Evolutionary conservation across 2,329 filamentous ascomycete species (phyloP).

Genomic region (Pseudogymnoascus destructans): DNA sequence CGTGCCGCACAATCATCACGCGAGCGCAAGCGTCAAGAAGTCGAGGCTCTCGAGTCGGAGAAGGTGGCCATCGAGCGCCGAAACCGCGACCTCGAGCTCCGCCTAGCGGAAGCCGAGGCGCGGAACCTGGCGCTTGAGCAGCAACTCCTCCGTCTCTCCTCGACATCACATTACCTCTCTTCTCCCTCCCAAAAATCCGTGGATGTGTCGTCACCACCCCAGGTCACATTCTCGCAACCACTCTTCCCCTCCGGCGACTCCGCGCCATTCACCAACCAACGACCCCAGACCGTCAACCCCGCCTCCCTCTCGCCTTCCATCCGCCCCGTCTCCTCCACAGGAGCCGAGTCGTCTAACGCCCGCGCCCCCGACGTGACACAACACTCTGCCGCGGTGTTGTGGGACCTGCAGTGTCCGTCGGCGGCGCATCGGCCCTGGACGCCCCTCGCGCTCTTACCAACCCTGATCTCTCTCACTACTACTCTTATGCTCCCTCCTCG

Average conservation of each 20-base stretch:
- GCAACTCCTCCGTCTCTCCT: conserved; percentile 31
- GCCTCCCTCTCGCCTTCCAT: conserved; percentile 45
- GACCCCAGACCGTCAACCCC: conserved; percentile 43
- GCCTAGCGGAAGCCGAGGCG: conserved; percentile 32
- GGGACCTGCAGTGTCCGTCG: conserved; percentile 99
- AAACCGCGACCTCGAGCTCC: conserved; percentile 56
- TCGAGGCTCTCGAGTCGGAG: conserved; percentile 64
- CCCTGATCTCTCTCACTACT: conserved; percentile 57
- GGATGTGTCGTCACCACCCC: conserved; percentile 18
- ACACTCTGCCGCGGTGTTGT: conserved; percentile 99
- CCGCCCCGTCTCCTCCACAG: conserved; percentile 30
- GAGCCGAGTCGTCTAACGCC: conserved; percentile 30
- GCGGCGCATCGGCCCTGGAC: conserved; percentile 27
- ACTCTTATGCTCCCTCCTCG: conserved; percentile 55
- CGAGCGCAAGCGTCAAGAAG: conserved; percentile 52
- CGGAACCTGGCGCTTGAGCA: conserved; percentile 20
- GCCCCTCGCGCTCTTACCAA: conserved; percentile 43
- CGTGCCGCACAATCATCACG: conserved; percentile 92
- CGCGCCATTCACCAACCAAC: conserved; percentile 25
- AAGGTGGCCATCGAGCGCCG: conserved; percentile 53
- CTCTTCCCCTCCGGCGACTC: conserved; percentile 38
- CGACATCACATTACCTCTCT: conserved; percentile 32
- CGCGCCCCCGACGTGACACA: conserved; percentile 77
- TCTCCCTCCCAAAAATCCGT: conserved; percentile 16
- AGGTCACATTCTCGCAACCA: conserved; percentile 44